Evolutionary conservation across 1,284 basidiomycete genomes (phyloP).

Genomic region (Marasmius fiardii): DNA sequence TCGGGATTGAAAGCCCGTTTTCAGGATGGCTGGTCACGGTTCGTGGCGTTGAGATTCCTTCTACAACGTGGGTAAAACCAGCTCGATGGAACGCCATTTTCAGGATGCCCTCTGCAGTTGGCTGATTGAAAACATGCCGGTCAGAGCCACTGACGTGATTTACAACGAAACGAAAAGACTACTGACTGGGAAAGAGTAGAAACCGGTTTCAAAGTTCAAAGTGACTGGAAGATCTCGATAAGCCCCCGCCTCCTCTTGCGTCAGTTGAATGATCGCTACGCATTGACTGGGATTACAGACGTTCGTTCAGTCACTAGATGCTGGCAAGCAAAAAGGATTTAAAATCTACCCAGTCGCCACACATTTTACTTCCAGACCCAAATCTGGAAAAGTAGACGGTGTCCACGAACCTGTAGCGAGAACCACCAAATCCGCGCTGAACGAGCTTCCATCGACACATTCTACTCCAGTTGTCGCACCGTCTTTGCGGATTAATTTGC

Average conservation of each 20-base stretch:
- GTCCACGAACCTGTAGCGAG: constrained; percentile 84
- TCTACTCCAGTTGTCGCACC: constrained; percentile 58
- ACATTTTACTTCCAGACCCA: constrained; percentile 46
- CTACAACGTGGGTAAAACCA: constrained; percentile 54
- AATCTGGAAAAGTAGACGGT: constrained; percentile 66
- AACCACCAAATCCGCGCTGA: constrained; percentile 56
- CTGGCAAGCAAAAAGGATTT: constrained; percentile 16
- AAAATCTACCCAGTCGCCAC: constrained; percentile 77
- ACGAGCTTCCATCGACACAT: constrained; percentile 57
- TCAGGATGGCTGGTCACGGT: constrained; percentile 55
- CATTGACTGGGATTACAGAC: constrained; percentile 58
- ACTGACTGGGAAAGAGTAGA: constrained; percentile 77
- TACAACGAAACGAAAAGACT: not conserved
- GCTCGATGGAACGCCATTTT: constrained; percentile 73
- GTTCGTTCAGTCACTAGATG: not conserved
- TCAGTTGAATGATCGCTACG: constrained; percentile 74
- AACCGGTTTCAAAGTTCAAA: constrained; percentile 64
- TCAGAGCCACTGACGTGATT: not conserved
- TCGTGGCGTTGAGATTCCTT: constrained; percentile 59
- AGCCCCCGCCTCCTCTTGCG: constrained; percentile 56
- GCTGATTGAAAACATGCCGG: constrained; percentile 40
- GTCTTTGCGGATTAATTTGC: constrained; percentile 37
- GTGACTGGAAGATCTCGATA: constrained; percentile 72
- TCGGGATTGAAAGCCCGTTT: constrained; percentile 64
- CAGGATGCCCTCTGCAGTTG: constrained; percentile 63